Conservation (phyloP, 768 basidiomycete genomes). For the Hypholoma fasciculare region DNA sequence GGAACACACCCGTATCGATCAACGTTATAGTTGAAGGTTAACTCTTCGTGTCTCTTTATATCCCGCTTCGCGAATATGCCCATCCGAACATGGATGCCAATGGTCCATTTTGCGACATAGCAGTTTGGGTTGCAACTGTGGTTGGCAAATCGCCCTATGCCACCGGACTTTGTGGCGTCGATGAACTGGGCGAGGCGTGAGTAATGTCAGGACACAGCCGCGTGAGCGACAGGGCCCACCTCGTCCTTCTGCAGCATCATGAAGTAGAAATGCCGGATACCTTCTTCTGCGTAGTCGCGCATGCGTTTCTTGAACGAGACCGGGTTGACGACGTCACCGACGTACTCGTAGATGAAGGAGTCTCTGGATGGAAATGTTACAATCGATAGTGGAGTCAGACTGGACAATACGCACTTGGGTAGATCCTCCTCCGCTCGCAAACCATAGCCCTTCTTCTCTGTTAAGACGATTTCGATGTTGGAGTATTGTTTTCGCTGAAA, state of each 20-base stretch:
- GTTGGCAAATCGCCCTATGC: slow-evolving; percentile 96
- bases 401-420: slow-evolving; percentile 49
- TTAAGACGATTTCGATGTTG: slow-evolving; percentile 84
- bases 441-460: slow-evolving; percentile 96
- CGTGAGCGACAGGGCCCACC: slow-evolving; percentile 44
- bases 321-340: slow-evolving; percentile 93
- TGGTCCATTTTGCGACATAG: slow-evolving; percentile 97
- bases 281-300: slow-evolving; percentile 90
- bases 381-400: slow-evolving; percentile 5
- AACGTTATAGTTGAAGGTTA: slow-evolving; percentile 99
- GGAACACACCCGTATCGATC: slow-evolving; percentile 88
- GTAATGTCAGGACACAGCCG: not conserved
- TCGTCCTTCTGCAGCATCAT: slow-evolving; percentile 99
- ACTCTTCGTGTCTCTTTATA: slow-evolving; percentile 79
- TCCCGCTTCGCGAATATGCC: slow-evolving; percentile 92
- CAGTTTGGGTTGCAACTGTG: slow-evolving; percentile 98
- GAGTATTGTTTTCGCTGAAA: slow-evolving; percentile 89
- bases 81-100: slow-evolving; percentile 89
- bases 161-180: slow-evolving; percentile 96
- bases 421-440: slow-evolving; percentile 74
- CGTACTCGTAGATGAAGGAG: slow-evolving; percentile 93
- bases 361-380: slow-evolving; percentile 53
- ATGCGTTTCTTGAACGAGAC: slow-evolving; percentile 89
- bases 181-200: slow-evolving; percentile 64
- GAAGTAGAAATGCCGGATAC: slow-evolving; percentile 97